These are phyloP conservation scores for Prunus padus DNA, from an alignment of 306 rosid genomes.

Conservation along the genomic window DNA sequence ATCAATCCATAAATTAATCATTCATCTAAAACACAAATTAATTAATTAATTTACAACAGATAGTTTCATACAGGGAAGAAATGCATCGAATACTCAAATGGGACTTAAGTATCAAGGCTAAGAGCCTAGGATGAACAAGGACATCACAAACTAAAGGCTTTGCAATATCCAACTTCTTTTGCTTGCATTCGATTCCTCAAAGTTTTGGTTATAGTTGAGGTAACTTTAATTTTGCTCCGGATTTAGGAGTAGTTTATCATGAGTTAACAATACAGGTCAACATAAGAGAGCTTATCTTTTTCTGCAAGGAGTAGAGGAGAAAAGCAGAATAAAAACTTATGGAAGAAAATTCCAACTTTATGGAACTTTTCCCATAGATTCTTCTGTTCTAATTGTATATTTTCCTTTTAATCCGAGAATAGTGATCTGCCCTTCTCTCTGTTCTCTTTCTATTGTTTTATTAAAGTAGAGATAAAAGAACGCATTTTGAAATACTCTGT, in stretches of 20 bases:
- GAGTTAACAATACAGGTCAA: not conserved
- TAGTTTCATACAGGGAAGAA: not conserved
- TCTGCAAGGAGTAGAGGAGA: not conserved
- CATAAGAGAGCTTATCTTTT: not conserved
- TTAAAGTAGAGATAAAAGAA: not conserved
- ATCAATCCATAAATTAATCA: not conserved
- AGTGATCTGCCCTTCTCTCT: not conserved
- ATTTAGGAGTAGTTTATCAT: not conserved
- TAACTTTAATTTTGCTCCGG: not conserved
- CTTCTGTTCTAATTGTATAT: not conserved
- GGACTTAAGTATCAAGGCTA: not conserved
- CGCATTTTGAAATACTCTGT: not conserved
- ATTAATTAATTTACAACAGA: not conserved
- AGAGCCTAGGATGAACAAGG: not conserved
- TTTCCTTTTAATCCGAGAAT: not conserved
- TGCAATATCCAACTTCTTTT: not conserved
- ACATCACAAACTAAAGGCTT: not conserved
- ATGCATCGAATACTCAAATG: not conserved
- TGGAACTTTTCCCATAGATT: not conserved
- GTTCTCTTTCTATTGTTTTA: not conserved
- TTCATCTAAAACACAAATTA: not conserved
- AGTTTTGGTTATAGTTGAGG: not conserved
- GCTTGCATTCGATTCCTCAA: not conserved
- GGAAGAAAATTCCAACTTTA: not conserved
- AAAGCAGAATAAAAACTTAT: not conserved